phyloP scores from a whole-genome alignment of 805 yeast species.

The Kodamaea laetipori region DNA sequence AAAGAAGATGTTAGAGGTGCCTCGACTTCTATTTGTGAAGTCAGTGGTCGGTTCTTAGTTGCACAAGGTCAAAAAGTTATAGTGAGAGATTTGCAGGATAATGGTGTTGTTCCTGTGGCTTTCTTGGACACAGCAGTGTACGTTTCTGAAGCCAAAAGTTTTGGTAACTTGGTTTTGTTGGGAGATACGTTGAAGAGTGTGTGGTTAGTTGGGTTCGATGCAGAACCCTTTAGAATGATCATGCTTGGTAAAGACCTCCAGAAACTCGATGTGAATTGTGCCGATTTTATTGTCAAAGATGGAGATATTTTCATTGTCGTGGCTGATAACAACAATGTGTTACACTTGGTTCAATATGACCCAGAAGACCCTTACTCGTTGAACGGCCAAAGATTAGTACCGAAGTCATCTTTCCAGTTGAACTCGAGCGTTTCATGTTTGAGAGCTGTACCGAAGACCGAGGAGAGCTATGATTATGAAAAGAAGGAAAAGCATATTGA shows the following conservation, averaged over 20 bases:
- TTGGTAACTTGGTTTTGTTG: conserved; percentile 76
- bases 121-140: conserved; percentile 84
- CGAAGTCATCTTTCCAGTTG: conserved; percentile 67
- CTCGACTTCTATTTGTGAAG: conserved; percentile 71
- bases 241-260: conserved; percentile 73
- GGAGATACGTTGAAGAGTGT: conserved; percentile 81
- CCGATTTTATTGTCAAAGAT: conserved; percentile 76
- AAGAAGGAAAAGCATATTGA: conserved; percentile 25
- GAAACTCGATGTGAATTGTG: conserved; percentile 60
- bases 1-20: conserved; percentile 83
- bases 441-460: conserved; percentile 45
- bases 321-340: conserved; percentile 65
- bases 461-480: conserved; percentile 31
- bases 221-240: conserved; percentile 90
- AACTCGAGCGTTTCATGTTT: conserved; percentile 63
- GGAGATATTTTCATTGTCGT: conserved; percentile 66
- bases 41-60: conserved; percentile 79
- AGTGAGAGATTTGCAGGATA: conserved; percentile 82
- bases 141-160: conserved; percentile 75
- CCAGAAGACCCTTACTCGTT: conserved; percentile 87
- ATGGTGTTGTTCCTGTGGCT: conserved; percentile 91
- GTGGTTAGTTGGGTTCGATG: conserved; percentile 86
- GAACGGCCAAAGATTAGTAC: conserved; percentile 75
- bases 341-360: conserved; percentile 81
- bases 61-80: conserved; percentile 85